Base-by-base conservation (phyloP, 2,329 filamentous ascomycete species). In the Cercospora berteroae region DNA sequence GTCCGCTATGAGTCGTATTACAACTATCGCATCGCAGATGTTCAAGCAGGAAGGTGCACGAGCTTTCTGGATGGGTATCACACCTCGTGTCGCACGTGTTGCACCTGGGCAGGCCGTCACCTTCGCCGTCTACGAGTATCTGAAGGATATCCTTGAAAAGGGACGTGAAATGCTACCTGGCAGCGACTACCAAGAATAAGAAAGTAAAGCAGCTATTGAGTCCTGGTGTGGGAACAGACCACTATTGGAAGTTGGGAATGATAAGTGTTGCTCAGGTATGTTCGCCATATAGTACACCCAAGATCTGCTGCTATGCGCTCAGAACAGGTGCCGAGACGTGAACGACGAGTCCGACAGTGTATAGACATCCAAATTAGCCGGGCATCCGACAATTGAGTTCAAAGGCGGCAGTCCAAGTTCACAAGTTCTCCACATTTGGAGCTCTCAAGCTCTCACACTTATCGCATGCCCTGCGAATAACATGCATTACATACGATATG, bases 31-130 rank as follows among this genome's bases (percentile, higher is more conserved):
- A 61, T 81, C 78, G 60, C 79, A 82, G 50, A 84, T 85, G 82
- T 83, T 82, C 80, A 92, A 90, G 76, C 92, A 96, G 83, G 95
- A 99, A 82, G 95, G 95, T 39, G 85, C 94, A 73, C 89, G 93
- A 75, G 95, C 95, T 58, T 99, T 99, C 82, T 99, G 97, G 85
- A 98, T 98, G 86, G 95, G 95, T 75, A 99, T 99, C 81, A 99
- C 95, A 57, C 95, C 95, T 6, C 88, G 95, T 75, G 91, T 99
- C 74, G 98, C 98, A 93, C 89, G 95, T 77, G 95, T 99, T 63
- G 95, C 95, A 27, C 95, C 95, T 7, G 95, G 95, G 57, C 95
- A 99, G 84, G 95, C 89, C 18, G 88, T 90, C 55, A 90, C 88
- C 2, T 90, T 90, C 74, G 89, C 83, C 18, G 83, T 84, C 18